phyloP scores from a whole-genome alignment of 805 yeast species.

The Yamadazyma endophytica region DNA sequence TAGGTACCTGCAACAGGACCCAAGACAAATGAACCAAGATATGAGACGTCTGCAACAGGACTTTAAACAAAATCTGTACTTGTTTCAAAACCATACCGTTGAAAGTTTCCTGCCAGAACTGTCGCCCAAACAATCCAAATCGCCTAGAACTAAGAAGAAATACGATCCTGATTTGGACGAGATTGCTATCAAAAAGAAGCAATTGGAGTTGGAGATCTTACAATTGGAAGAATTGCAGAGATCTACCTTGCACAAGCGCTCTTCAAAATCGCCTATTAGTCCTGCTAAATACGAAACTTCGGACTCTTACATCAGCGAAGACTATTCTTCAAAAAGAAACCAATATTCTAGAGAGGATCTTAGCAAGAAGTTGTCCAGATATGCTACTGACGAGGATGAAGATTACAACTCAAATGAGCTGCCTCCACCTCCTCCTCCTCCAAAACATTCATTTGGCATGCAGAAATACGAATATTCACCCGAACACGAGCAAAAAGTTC shows the following conservation, averaged over 20 bases:
- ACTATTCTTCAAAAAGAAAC: conserved; percentile 30
- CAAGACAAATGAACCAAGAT: conserved; percentile 9
- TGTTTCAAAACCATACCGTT: conserved; percentile 19
- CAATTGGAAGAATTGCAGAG: conserved; percentile 16
- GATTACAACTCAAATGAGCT: conserved; percentile 31
- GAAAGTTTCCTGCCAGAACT: conserved; percentile 24
- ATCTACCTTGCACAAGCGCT: conserved; percentile 7
- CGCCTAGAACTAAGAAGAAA: conserved; percentile 7
- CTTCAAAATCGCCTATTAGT: neutral
- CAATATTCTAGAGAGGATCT: conserved; percentile 31
- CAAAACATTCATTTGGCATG: conserved; percentile 20
- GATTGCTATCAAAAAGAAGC: conserved; percentile 30
- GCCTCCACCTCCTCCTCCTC: conserved; percentile 43
- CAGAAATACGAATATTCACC: conserved; percentile 3
- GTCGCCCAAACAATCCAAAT: conserved; percentile 10
- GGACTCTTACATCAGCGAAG: conserved; percentile 34
- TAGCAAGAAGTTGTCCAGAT: conserved; percentile 25
- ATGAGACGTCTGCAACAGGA: conserved; percentile 1
- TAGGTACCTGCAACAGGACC: conserved; percentile 10
- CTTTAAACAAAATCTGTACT: conserved; percentile 3
- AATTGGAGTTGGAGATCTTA: conserved; percentile 35
- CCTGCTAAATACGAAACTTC: conserved; percentile 14
- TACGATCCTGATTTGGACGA: conserved; percentile 22
- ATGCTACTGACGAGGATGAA: conserved; percentile 18
- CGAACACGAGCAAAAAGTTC: conserved; percentile 12